phyloP scores from a whole-genome alignment of 169 alveolate species.

The Eimeria maxima region DNA sequence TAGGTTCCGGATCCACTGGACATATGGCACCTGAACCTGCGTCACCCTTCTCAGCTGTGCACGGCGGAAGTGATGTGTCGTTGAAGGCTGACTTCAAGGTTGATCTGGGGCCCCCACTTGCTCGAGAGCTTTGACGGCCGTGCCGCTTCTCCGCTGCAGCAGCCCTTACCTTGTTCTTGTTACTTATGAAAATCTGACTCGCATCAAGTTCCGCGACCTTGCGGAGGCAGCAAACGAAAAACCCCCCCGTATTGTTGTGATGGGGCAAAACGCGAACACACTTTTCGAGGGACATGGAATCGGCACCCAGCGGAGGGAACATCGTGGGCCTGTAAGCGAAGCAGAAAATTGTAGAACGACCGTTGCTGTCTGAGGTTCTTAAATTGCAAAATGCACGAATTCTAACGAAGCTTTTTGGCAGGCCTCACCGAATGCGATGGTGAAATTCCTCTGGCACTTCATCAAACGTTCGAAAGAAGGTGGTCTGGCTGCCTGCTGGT shows the following conservation, averaged over 20 bases:
- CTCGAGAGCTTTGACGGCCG: neutral
- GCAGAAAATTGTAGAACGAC: neutral
- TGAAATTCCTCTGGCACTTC: constrained; percentile 72
- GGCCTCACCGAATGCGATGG: constrained; percentile 68
- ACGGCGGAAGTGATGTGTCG: neutral
- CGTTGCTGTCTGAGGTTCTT: neutral
- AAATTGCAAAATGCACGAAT: neutral
- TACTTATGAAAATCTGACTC: constrained; percentile 66
- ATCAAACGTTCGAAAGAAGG: constrained; percentile 60
- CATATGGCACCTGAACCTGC: neutral
- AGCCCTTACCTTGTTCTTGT: constrained; percentile 56
- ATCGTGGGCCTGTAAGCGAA: constrained; percentile 80
- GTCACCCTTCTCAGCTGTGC: neutral
- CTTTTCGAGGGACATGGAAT: constrained; percentile 85
- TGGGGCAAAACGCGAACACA: constrained; percentile 96
- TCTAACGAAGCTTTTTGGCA: neutral
- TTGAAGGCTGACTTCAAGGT: neutral
- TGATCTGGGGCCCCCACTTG: neutral
- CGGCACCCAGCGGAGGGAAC: constrained; percentile 88
- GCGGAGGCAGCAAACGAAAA: constrained; percentile 91
- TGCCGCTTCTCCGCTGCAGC: constrained; percentile 42
- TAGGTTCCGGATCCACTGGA: constrained; percentile 48
- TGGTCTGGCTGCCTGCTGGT: neutral
- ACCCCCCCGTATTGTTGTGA: constrained; percentile 96
- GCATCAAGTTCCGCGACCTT: constrained; percentile 67